These are phyloP conservation scores for Bryoglossum gracile DNA, from an alignment of 495 filamentous ascomycete species.

Conservation along the genomic window DNA sequence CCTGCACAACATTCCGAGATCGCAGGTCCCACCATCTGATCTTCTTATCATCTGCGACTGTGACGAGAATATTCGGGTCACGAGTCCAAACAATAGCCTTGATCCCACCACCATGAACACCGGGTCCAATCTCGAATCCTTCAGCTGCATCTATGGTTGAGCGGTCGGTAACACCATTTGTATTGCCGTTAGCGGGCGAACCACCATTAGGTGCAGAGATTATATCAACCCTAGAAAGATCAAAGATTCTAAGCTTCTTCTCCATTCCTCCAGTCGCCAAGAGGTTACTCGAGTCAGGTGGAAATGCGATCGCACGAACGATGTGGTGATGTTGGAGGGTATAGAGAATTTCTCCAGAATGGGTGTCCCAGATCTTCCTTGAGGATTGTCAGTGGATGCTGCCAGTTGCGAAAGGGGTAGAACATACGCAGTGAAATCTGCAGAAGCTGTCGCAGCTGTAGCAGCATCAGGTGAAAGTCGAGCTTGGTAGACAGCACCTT, in stretches of 20 bases:
- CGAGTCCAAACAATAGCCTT: slow-evolving; percentile 90
- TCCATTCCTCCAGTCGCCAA: slow-evolving; percentile 88
- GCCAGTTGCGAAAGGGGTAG: background rate
- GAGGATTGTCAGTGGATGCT: slow-evolving; percentile 10
- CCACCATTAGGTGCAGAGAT: slow-evolving; percentile 10
- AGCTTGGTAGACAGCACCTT: slow-evolving; percentile 95
- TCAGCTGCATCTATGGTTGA: slow-evolving; percentile 38
- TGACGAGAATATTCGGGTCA: slow-evolving; percentile 81
- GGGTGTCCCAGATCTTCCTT: slow-evolving; percentile 94
- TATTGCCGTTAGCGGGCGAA: slow-evolving; percentile 1
- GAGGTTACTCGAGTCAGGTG: slow-evolving; percentile 68
- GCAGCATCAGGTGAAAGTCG: slow-evolving; percentile 81
- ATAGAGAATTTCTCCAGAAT: slow-evolving; percentile 82
- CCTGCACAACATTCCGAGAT: slow-evolving; percentile 58
- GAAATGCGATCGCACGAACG: slow-evolving; percentile 87
- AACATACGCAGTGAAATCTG: slow-evolving; percentile 88
- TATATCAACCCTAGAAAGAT: slow-evolving; percentile 47
- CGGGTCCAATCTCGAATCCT: slow-evolving; percentile 80
- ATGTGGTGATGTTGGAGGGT: slow-evolving; percentile 90
- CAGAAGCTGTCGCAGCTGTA: slow-evolving; percentile 84
- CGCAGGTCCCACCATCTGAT: slow-evolving; percentile 93
- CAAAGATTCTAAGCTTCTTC: slow-evolving; percentile 94
- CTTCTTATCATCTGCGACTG: slow-evolving; percentile 81
- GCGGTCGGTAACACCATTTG: slow-evolving; percentile 20
- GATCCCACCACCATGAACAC: slow-evolving; percentile 77